Conservation (phyloP, 345 rosid species). For the Arabis alpina region DNA sequence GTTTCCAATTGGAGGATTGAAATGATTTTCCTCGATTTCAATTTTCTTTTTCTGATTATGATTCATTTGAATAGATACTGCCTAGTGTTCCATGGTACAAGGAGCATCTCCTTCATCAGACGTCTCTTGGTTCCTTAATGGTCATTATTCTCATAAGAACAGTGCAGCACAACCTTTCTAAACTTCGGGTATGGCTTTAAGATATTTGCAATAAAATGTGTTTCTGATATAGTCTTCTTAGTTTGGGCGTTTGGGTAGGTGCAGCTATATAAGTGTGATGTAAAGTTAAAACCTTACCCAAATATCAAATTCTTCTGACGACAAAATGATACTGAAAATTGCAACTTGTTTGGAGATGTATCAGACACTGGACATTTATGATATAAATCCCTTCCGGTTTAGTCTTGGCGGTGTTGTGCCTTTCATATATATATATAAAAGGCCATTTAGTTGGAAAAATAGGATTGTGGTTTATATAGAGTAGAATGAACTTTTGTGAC, state of each 20-base stretch:
- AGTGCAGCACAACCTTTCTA: slow-evolving; percentile 92
- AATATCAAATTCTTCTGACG: not conserved
- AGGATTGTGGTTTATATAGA: slow-evolving; percentile 1
- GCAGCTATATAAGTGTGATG: slow-evolving; percentile 4
- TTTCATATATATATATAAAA: not conserved
- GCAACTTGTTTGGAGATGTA: slow-evolving; percentile 8
- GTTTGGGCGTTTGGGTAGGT: slow-evolving; percentile 26
- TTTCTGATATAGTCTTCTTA: slow-evolving; percentile 7
- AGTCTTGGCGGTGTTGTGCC: slow-evolving; percentile 10
- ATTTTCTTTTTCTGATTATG: slow-evolving; percentile 27
- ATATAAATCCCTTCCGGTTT: slow-evolving; percentile 9
- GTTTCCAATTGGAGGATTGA: slow-evolving; percentile 20
- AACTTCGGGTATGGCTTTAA: slow-evolving; percentile 80
- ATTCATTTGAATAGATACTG: slow-evolving; percentile 59
- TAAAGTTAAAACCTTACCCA: slow-evolving; percentile 13
- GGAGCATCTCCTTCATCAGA: slow-evolving; percentile 93
- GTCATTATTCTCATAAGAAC: slow-evolving; percentile 94
- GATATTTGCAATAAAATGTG: slow-evolving; percentile 10
- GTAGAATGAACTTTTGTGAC: slow-evolving; percentile 14
- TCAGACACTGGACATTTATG: slow-evolving; percentile 7
- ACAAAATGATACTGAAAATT: slow-evolving; percentile 3
- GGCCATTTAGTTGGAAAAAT: slow-evolving; percentile 17
- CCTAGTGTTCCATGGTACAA: slow-evolving; percentile 96
- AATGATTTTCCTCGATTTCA: slow-evolving; percentile 5
- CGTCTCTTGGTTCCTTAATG: slow-evolving; percentile 93